These are phyloP conservation scores for Fragaria ananassa DNA, from an alignment of 306 rosid species.

Conservation along the genomic window DNA sequence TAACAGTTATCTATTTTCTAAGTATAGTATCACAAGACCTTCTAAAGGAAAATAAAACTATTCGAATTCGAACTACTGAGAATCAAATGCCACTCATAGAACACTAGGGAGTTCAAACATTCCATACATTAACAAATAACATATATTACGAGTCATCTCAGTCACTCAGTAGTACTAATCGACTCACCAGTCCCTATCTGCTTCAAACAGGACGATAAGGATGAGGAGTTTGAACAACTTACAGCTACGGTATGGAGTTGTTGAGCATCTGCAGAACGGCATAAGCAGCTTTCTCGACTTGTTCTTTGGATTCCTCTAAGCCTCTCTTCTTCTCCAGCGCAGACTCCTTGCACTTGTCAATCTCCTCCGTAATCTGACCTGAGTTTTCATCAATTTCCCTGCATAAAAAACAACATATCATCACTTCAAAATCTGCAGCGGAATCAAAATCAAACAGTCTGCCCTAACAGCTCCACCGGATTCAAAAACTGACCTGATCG, in stretches of 20 bases:
- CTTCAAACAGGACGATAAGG: background rate
- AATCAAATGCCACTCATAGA: background rate
- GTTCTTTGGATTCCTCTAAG: constrained; percentile 69
- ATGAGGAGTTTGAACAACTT: constrained; percentile 18
- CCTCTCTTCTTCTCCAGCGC: constrained; percentile 57
- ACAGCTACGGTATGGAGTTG: constrained; percentile 29
- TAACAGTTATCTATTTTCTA: background rate
- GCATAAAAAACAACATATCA: background rate
- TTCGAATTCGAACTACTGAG: background rate
- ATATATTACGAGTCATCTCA: background rate
- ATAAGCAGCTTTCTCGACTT: constrained; percentile 73
- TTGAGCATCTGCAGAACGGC: constrained; percentile 66
- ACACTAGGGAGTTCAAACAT: background rate
- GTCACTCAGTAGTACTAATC: background rate
- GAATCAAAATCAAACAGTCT: background rate
- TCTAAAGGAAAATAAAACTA: no score
- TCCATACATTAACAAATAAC: background rate
- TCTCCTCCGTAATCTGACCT: constrained; percentile 49
- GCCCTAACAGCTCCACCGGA: background rate
- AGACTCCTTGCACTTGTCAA: constrained; percentile 61
- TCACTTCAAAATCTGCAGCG: no score
- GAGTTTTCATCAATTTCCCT: constrained; percentile 71
- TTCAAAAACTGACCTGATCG: background rate
- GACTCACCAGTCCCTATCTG: no score
- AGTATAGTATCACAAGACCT: background rate